phyloP scores from a whole-genome alignment of 257 asterid genomes.

The Fraxinus quadrangulata region DNA sequence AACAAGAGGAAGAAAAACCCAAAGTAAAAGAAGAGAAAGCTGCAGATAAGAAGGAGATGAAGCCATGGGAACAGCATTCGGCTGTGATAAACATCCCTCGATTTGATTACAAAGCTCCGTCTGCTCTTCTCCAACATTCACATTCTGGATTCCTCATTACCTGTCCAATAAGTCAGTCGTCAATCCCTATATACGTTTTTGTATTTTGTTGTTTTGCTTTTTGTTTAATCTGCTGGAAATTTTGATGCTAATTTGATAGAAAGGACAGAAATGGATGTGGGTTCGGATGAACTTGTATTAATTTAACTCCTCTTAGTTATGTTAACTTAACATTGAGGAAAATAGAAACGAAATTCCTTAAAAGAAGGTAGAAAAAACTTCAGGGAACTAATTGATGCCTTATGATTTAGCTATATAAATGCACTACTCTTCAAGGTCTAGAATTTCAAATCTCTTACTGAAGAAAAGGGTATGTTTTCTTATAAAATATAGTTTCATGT shows the following conservation, averaged over 20 bases:
- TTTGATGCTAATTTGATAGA: not conserved
- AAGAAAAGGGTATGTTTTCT: not conserved
- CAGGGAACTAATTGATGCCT: not conserved
- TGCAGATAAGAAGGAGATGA: constrained; percentile 36
- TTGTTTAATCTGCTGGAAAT: not conserved
- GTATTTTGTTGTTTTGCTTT: not conserved
- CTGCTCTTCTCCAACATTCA: constrained; percentile 39
- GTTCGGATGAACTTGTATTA: not conserved
- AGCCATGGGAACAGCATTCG: constrained; percentile 61
- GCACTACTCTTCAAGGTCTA: not conserved
- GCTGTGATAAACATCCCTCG: constrained; percentile 54
- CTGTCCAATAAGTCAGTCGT: constrained; percentile 45
- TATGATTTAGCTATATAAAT: not conserved
- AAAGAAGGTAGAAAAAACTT: not conserved
- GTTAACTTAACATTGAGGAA: not conserved
- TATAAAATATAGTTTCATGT: not conserved
- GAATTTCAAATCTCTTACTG: not conserved
- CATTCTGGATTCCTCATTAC: constrained; percentile 53
- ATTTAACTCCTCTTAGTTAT: not conserved
- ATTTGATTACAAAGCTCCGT: constrained; percentile 47
- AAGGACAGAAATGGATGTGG: not conserved
- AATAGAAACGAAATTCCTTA: not conserved
- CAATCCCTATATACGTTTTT: not conserved
- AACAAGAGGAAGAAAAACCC: not conserved
- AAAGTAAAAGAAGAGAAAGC: constrained; percentile 13